These are phyloP conservation scores for Lasiodiplodia sp. DNA, from an alignment of 2,329 filamentous ascomycete species.

Conservation along the genomic window DNA sequence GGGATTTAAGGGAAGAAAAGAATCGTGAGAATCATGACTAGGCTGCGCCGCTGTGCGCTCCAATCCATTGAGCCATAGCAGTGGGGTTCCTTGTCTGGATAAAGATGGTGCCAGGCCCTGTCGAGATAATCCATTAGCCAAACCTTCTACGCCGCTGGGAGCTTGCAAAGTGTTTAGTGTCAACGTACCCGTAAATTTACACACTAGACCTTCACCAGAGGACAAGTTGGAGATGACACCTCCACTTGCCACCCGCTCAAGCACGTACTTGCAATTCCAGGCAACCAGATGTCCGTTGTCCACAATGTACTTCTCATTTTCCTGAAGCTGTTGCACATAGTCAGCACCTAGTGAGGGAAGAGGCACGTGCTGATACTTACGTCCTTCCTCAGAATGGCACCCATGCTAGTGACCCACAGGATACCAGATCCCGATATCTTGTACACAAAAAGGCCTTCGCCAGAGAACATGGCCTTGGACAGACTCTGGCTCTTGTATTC, in stretches of 20 bases:
- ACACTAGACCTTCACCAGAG: slow-evolving; percentile 87
- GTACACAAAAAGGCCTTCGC: slow-evolving; percentile 91
- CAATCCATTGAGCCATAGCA: slow-evolving; percentile 63
- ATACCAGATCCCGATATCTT: slow-evolving; percentile 82
- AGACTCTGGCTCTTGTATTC: slow-evolving; percentile 87
- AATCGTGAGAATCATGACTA: slow-evolving; percentile 1
- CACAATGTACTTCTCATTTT: slow-evolving; percentile 86
- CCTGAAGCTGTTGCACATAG: slow-evolving; percentile 51
- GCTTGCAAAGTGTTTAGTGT: neutral
- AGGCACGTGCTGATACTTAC: slow-evolving; percentile 61
- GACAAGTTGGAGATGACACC: slow-evolving; percentile 89
- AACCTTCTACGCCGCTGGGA: neutral
- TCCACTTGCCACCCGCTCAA: slow-evolving; percentile 88
- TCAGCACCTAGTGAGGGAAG: neutral
- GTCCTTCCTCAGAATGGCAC: slow-evolving; percentile 93
- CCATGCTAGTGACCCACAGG: slow-evolving; percentile 90
- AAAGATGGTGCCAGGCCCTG: slow-evolving; percentile 83
- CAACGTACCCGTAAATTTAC: slow-evolving; percentile 78
- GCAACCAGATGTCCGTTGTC: slow-evolving; percentile 94
- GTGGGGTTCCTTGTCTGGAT: slow-evolving; percentile 89
- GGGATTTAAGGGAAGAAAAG: neutral
- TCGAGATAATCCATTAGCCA: neutral
- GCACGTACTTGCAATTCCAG: slow-evolving; percentile 94
- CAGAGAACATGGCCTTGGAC: slow-evolving; percentile 90
- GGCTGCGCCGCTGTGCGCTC: slow-evolving; percentile 33